Evolutionary conservation across 306 rosid species (phyloP), one percentile per base, ranked within the genome.

Genomic region (Rosa rugosa): DNA sequence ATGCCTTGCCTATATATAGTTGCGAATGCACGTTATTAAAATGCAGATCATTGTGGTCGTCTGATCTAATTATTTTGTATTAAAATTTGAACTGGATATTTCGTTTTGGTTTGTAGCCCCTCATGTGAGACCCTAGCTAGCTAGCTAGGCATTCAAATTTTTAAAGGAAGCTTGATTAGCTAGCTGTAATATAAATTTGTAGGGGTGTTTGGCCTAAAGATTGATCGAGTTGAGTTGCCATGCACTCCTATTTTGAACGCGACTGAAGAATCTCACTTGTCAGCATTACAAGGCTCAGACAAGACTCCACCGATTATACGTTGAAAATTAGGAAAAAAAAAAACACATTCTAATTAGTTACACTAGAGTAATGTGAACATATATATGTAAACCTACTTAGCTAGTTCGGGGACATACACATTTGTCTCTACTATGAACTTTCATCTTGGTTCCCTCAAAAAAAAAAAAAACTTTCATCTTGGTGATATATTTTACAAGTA

Each of bases 171-270:
- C 23, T 65, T 64, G n/a, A 63, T 14, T 66, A 66, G 25, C 10
- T 69, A 42, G 53, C 36, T 69, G 51, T 69, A n/a, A 42, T 42
- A 69, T 42, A 18, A 18, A 38, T 16, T 66, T 3, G 47, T 20
- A 17, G 31, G 16, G 27, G 71, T 40, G 71, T 18, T 64, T 66
- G 71, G 71, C 49, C 25, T 66, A 41, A 38, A 20, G 23, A 17
- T 22, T 42, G 36, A 31, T 31, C 36, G 36, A 31, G 36, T 31
- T 31, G 69, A 59, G 69, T 42, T 44, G 38, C 67, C 38, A n/a
- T 73, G 77, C 77, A 73, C 69, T 38, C 25, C 23, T 16, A 71
- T 47, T 47, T 47, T 38, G 60, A 71, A 49, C 10, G 16, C 63
- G 45, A 31, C 11, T 12, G 47, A 31, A 38, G 71, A 66, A 41